These are phyloP conservation scores for Erodium maritimum DNA, from an alignment of 345 rosid genomes.

Conservation along the genomic window DNA sequence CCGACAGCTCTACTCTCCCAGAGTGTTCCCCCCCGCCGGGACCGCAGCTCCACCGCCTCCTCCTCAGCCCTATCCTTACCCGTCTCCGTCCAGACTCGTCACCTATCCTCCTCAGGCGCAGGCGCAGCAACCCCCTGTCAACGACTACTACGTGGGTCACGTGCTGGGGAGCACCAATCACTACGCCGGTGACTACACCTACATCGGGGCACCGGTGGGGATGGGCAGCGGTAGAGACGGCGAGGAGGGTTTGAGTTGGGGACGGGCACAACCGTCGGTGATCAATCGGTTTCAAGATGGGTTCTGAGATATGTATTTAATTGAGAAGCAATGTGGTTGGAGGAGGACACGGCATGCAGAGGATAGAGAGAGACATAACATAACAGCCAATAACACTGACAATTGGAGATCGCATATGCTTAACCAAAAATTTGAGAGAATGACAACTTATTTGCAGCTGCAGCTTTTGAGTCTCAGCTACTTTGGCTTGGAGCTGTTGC, in stretches of 20 bases:
- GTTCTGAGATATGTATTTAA: slow-evolving; percentile 18
- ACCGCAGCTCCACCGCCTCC: slow-evolving; percentile 30
- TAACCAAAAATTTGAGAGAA: slow-evolving; percentile 23
- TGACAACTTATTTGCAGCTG: slow-evolving; percentile 36
- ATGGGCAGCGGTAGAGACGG: slow-evolving; percentile 20
- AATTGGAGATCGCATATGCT: slow-evolving; percentile 19
- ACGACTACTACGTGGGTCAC: slow-evolving; percentile 55
- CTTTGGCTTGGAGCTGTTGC: slow-evolving; percentile 45
- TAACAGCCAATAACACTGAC: slow-evolving; percentile 24
- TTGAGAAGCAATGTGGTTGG: neutral
- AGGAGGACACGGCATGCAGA: slow-evolving; percentile 4
- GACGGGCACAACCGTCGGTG: slow-evolving; percentile 21
- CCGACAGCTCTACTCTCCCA: slow-evolving; percentile 39
- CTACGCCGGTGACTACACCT: slow-evolving; percentile 31
- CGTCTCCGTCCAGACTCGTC: slow-evolving; percentile 35
- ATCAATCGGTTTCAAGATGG: slow-evolving; percentile 55
- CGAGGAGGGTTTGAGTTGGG: slow-evolving; percentile 10
- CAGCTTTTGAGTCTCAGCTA: slow-evolving; percentile 76
- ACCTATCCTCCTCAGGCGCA: slow-evolving; percentile 26
- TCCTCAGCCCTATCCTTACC: slow-evolving; percentile 28
- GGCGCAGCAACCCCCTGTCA: slow-evolving; percentile 8
- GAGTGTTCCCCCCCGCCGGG: slow-evolving; percentile 14
- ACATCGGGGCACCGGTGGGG: slow-evolving; percentile 68
- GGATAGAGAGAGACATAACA: slow-evolving; percentile 43
- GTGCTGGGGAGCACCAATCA: slow-evolving; percentile 18